Conservation (phyloP, 1,284 basidiomycete species). For the Ustilago vetiveriae region DNA sequence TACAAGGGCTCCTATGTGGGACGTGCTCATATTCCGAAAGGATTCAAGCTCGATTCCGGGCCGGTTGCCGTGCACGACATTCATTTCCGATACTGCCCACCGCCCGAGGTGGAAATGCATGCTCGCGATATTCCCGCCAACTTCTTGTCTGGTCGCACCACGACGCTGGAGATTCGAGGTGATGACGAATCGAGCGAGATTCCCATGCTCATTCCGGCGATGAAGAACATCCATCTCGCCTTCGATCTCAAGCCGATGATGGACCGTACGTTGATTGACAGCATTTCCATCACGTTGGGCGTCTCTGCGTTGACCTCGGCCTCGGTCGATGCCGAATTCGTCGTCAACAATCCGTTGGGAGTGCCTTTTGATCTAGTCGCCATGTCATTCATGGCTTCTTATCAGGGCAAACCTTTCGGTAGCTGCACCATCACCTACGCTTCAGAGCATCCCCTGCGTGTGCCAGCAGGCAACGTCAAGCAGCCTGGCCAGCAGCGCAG, state of each 20-base stretch:
- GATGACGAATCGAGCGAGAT: conserved; percentile 51
- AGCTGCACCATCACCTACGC: conserved; percentile 36
- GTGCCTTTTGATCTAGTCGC: conserved; percentile 51
- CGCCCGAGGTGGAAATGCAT: conserved; percentile 18
- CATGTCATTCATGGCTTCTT: conserved; percentile 51
- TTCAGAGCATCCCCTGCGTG: conserved; percentile 29
- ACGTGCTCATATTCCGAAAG: conserved; percentile 37
- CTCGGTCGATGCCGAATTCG: conserved; percentile 50
- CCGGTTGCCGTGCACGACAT: conserved; percentile 48
- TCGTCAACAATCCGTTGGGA: conserved; percentile 55
- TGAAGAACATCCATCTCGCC: conserved; percentile 40
- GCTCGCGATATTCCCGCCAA: conserved; percentile 53
- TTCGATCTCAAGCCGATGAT: conserved; percentile 56
- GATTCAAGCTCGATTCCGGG: conserved; percentile 38
- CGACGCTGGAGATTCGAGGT: conserved; percentile 53
- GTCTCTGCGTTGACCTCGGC: conserved; percentile 50
- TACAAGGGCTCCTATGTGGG: conserved; percentile 48
- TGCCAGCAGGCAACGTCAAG: conserved; percentile 39
- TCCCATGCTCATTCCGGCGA: conserved; percentile 37
- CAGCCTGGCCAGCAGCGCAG: conserved; percentile 30
- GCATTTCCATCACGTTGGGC: conserved; percentile 54
- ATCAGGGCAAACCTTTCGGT: conserved; percentile 53
- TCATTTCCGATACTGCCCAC: conserved; percentile 52
- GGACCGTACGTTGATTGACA: conserved; percentile 52
- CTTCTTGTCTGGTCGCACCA: conserved; percentile 49